Evolutionary conservation across 1,284 basidiomycete species (phyloP).

Genomic region (Cutaneotrichosporon dermatis): DNA sequence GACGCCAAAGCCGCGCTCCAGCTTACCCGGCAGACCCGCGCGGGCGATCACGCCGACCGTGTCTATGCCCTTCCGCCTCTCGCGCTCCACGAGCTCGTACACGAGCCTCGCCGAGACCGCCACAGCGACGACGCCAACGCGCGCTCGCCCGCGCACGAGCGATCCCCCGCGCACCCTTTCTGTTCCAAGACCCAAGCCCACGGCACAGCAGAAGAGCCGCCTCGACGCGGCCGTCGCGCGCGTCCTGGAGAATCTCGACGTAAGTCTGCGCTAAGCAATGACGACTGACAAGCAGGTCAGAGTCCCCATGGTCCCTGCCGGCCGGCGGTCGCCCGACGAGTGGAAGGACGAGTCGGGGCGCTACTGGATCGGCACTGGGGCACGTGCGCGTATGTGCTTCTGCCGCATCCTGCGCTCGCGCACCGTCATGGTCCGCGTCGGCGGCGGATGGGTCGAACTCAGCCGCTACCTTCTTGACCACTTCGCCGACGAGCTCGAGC

Average conservation of each 20-base stretch:
- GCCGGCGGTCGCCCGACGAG: constrained; percentile 17
- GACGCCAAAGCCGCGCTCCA: background rate
- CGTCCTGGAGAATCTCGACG: constrained; percentile 80
- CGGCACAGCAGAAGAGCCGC: constrained; percentile 62
- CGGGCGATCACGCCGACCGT: constrained; percentile 9
- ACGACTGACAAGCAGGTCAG: constrained; percentile 48
- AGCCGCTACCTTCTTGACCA: constrained; percentile 83
- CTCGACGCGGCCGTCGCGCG: constrained; percentile 87
- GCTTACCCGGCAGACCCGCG: background rate
- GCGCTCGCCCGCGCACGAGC: background rate
- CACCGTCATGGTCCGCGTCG: constrained; percentile 91
- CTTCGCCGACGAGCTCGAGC: constrained; percentile 66
- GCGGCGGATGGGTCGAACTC: constrained; percentile 88
- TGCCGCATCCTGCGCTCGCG: constrained; percentile 86
- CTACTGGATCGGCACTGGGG: constrained; percentile 89
- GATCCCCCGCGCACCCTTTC: background rate
- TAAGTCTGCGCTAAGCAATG: constrained; percentile 42
- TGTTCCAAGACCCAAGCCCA: background rate
- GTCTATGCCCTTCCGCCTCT: constrained; percentile 14
- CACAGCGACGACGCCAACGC: constrained; percentile 3
- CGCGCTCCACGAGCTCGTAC: background rate
- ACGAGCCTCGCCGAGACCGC: background rate
- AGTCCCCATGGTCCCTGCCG: constrained; percentile 74
- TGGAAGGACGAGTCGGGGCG: constrained; percentile 89
- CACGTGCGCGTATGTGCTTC: constrained; percentile 72